Base-by-base conservation (phyloP, 805 yeast species). In the Kodamaea kakaduensis region DNA sequence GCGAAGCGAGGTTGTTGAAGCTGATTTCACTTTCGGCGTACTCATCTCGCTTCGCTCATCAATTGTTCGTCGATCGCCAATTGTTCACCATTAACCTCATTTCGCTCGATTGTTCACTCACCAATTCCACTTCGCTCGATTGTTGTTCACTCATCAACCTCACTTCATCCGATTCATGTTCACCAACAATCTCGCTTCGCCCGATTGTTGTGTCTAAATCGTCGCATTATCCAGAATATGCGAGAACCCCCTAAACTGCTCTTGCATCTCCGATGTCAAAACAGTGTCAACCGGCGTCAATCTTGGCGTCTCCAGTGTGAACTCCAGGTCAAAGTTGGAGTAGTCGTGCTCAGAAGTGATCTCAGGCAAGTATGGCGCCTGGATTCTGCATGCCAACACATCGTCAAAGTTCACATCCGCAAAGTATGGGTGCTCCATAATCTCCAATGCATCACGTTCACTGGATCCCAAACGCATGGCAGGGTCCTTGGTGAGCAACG, bases 241-340 rank as follows among this genome's bases (percentile, higher is more conserved):
- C 2, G 97, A 87, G 64, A 93, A 93, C 3, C 98, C 98, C 50
- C 97, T 78, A 75, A 93, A 93, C 65, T 87, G 94, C 52, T 93
- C 97, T 69, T 93, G 98, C 78, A 84, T 82, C 17, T 81, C 77
- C 2, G 93, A 77, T 9, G 93, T 82, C 51, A 93, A 69, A 5
- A 84, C 80, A 19, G 95, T 82, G 42, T 87, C 90, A 32, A 93
- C 89, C 2, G 98, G 98, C 1, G 98, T 93, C 59, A 90, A 71
- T 33, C 95, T 81, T 22, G 97, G 96, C 22, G 93, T 83, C 52
- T 93, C 97, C 0, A 88, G 77, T 0, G 98, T 93, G 56, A 93
- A 93, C 57, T 88, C 96, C 50, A 81, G 84, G 62, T 93, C 98
- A 55, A 93, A 93, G 65, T 87, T 87, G 3, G 93, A 76, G 30